phyloP scores from a whole-genome alignment of 1,284 basidiomycete species.

The Moesziomyces antarcticus region DNA sequence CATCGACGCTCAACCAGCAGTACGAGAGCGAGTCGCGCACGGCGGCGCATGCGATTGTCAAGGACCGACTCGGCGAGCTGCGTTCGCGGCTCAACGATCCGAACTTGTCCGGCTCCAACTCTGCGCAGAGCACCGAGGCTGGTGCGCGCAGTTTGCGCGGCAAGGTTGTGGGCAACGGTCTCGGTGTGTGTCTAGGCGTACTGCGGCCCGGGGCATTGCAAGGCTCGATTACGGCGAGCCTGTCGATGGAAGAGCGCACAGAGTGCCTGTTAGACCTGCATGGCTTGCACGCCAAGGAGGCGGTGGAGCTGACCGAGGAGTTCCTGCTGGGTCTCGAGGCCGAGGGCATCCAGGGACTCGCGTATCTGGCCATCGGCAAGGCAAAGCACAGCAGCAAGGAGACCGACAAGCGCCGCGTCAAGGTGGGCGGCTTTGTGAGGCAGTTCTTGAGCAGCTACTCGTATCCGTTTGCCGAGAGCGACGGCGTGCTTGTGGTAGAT shows the following conservation, averaged over 20 bases:
- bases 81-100: constrained; percentile 76
- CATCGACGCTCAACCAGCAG: constrained; percentile 88
- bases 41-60: constrained; percentile 81
- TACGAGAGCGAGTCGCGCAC: constrained; percentile 87
- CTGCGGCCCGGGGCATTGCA: constrained; percentile 36
- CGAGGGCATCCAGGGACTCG: constrained; percentile 79
- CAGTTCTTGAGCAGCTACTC: constrained; percentile 90
- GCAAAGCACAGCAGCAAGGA: constrained; percentile 93
- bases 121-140: constrained; percentile 78
- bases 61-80: constrained; percentile 76
- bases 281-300: constrained; percentile 85
- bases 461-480: constrained; percentile 87
- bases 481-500: constrained; percentile 89
- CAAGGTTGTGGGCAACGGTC: constrained; percentile 79
- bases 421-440: constrained; percentile 83
- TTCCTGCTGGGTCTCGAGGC: constrained; percentile 83
- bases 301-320: constrained; percentile 87
- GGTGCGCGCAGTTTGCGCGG: constrained; percentile 81
- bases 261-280: constrained; percentile 73
- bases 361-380: constrained; percentile 88
- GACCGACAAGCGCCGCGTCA: constrained; percentile 79
- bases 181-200: constrained; percentile 69
- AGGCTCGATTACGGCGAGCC: constrained; percentile 68
- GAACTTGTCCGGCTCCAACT: constrained; percentile 69
- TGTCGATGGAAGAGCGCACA: constrained; percentile 73